Conservation (phyloP, 257 asterid genomes). For the Capsicum rhomboideum region DNA sequence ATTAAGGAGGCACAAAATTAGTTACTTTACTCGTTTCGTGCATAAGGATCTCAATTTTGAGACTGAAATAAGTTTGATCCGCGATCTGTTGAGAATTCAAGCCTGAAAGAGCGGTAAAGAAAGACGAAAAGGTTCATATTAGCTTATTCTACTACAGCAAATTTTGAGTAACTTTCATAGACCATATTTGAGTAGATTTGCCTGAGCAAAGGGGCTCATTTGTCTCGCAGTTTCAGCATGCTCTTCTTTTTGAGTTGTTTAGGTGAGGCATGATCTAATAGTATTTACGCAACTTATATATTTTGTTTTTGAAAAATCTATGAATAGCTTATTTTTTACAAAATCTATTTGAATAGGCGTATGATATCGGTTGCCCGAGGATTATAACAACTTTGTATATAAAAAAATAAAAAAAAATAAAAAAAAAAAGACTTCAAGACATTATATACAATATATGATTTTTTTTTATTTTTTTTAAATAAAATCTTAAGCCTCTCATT, state of each 20-base stretch:
- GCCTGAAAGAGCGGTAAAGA: background rate
- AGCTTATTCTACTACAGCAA: background rate
- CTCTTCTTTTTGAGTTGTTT: background rate
- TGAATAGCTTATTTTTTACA: no score
- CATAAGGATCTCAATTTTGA: background rate
- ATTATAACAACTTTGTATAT: no score
- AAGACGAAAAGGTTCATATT: background rate
- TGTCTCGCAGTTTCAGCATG: background rate
- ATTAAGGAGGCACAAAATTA: background rate
- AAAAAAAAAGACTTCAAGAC: no score
- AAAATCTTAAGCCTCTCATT: no score
- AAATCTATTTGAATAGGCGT: no score
- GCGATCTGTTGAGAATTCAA: background rate
- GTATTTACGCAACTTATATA: no score
- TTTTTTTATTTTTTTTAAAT: no score
- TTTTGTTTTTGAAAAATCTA: no score
- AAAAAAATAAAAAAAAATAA: no score
- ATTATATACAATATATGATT: no score
- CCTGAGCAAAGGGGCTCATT: background rate
- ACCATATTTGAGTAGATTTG: background rate
- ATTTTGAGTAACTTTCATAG: background rate
- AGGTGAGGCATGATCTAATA: no score
- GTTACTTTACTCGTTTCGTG: background rate
- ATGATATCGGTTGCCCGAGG: no score
- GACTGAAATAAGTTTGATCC: background rate